Percentiles rank a stretch among this genome's conserved stretches.
Evolutionary conservation across 1,139 yeast species (phyloP).

Genomic region (Yamadazyma sp.): DNA sequence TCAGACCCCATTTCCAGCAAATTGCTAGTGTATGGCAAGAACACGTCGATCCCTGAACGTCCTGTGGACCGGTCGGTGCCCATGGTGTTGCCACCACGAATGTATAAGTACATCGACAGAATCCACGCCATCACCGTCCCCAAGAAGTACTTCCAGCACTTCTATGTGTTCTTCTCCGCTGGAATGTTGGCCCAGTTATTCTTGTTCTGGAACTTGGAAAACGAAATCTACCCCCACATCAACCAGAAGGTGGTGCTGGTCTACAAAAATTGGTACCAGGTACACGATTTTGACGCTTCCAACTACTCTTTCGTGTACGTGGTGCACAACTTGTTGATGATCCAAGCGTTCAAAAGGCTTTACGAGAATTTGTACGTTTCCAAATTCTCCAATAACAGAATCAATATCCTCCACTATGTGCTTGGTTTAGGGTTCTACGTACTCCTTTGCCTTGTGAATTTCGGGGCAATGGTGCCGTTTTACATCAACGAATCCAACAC

Average conservation of each 20-base stretch:
- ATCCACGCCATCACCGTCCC: conserved; percentile 37
- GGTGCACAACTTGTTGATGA: conserved; percentile 21
- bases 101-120: conserved; percentile 4
- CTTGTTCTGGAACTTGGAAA: conserved; percentile 10
- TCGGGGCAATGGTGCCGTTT: conserved; percentile 19
- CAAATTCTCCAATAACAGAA: conserved; percentile 50
- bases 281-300: conserved; percentile 9
- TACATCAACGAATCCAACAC: conserved; percentile 5
- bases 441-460: conserved; percentile 23
- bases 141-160: conserved; percentile 49
- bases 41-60: conserved; percentile 3
- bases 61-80: neutral
- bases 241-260: conserved; percentile 5
- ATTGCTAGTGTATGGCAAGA: conserved; percentile 17
- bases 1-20: conserved; percentile 9
- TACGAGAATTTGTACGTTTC: conserved; percentile 58
- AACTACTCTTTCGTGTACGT: conserved; percentile 17
- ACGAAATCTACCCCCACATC: conserved; percentile 9
- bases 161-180: conserved; percentile 35
- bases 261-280: conserved; percentile 9
- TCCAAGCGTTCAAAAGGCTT: conserved; percentile 67
- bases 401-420: conserved; percentile 74
- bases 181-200: conserved; percentile 9
- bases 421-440: conserved; percentile 72
- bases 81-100: conserved; percentile 1